Evolutionary conservation across 2,329 filamentous ascomycete genomes (phyloP).

Genomic region (Colletotrichum tropicale): DNA sequence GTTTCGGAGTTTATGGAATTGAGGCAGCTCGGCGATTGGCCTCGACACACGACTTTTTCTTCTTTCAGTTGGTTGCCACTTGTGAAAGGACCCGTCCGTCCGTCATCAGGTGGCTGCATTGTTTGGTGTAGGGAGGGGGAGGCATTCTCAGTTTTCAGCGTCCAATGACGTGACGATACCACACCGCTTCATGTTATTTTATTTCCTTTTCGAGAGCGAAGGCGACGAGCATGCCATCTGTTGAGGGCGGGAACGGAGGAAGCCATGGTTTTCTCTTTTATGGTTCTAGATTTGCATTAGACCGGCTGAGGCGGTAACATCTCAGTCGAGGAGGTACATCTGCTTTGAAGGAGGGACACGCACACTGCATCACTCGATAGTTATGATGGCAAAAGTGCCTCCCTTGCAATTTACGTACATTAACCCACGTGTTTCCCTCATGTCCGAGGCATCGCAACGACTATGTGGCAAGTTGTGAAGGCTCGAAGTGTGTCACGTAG

Average conservation of each 20-base stretch:
- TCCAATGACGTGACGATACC: conserved; percentile 14
- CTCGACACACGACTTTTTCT: background rate
- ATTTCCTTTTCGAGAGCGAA: background rate
- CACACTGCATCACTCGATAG: background rate
- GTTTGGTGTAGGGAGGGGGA: background rate
- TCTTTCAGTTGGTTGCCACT: background rate
- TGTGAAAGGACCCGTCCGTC: background rate
- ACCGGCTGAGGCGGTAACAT: background rate
- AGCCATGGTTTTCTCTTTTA: background rate
- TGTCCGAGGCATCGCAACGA: background rate
- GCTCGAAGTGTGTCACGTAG: background rate
- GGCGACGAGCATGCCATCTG: conserved; percentile 15
- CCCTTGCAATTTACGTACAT: background rate
- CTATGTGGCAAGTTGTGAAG: background rate
- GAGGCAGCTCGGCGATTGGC: background rate
- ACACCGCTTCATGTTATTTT: background rate
- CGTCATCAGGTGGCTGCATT: background rate
- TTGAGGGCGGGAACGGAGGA: background rate
- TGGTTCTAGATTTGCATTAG: conserved; percentile 16
- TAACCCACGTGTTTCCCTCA: background rate
- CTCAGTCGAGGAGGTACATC: background rate
- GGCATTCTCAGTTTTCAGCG: conserved; percentile 9
- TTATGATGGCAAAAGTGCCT: background rate
- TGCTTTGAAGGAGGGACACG: background rate
- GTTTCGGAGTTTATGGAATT: conserved; percentile 2